These are phyloP conservation scores for Diaporthe capsici DNA, from an alignment of 2,329 filamentous ascomycete species.

Conservation along the genomic window DNA sequence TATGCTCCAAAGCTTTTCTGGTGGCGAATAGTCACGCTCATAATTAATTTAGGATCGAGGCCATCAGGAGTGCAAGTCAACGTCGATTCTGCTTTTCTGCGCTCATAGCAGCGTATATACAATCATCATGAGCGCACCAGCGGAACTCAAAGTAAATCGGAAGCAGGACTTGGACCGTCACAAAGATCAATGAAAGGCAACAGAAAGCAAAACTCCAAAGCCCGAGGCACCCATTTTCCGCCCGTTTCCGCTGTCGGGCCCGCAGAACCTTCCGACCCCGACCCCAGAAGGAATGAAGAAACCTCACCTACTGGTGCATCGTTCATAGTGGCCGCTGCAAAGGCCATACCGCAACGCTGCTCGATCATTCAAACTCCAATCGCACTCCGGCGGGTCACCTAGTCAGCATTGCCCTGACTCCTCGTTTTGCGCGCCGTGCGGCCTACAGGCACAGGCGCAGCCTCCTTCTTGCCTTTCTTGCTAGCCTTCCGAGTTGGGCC, in stretches of 20 bases:
- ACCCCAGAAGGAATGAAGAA: slow-evolving; percentile 21
- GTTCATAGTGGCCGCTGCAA: not conserved
- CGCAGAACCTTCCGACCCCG: slow-evolving; percentile 10
- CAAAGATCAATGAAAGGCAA: slow-evolving; percentile 28
- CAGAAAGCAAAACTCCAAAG: slow-evolving; percentile 32
- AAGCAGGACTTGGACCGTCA: slow-evolving; percentile 1
- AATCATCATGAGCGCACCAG: slow-evolving; percentile 29
- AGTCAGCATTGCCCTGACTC: slow-evolving; percentile 51
- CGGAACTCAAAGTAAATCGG: slow-evolving; percentile 8
- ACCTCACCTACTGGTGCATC: slow-evolving; percentile 15
- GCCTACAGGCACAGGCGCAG: slow-evolving; percentile 48
- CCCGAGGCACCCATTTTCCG: slow-evolving; percentile 35
- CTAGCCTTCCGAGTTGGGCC: slow-evolving; percentile 44
- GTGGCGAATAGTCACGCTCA: not conserved
- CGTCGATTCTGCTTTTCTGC: slow-evolving; percentile 25
- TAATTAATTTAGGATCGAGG: too few relatives aligned
- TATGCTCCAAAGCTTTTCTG: not conserved
- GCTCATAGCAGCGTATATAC: slow-evolving; percentile 36
- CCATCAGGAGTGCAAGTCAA: not conserved
- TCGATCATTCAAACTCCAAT: not conserved
- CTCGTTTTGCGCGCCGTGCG: slow-evolving; percentile 56
- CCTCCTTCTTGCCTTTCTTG: slow-evolving; percentile 46
- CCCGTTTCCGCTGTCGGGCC: slow-evolving; percentile 16
- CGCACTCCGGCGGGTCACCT: not conserved
- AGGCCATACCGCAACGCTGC: not conserved